Percentiles rank a stretch among this genome's conserved stretches.
Conservation (phyloP, 2,329 filamentous ascomycete species). For the Aspergillus calidoustus region DNA sequence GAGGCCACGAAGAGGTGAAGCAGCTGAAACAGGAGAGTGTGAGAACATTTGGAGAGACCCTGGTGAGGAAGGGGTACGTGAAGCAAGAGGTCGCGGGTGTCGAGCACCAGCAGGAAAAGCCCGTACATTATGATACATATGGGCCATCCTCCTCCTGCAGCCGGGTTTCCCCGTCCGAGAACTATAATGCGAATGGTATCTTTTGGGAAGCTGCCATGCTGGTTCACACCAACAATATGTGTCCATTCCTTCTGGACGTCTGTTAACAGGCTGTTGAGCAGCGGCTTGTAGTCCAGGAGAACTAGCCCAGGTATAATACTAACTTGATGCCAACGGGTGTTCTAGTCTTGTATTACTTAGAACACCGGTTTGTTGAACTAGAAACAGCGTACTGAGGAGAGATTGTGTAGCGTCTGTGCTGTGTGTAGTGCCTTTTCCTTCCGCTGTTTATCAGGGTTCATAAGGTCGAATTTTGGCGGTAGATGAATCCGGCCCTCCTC, state of each 20-base stretch:
- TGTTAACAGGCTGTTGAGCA: constrained; percentile 23
- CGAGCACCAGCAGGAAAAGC: no score
- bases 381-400: constrained; percentile 27
- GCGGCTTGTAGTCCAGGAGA: constrained; percentile 30
- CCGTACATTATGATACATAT: no score
- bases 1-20: not conserved
- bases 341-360: constrained; percentile 26
- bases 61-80: no score
- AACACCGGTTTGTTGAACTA: constrained; percentile 25
- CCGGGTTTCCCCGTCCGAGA: constrained; percentile 23
- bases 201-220: no score
- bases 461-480: constrained; percentile 26
- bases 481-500: constrained; percentile 20
- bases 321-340: constrained; percentile 28
- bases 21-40: no score
- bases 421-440: constrained; percentile 28
- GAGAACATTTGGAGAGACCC: no score
- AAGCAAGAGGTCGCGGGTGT: no score
- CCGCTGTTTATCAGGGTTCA: constrained; percentile 25
- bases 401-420: constrained; percentile 31
- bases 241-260: constrained; percentile 29
- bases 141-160: constrained; percentile 18
- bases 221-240: constrained; percentile 18
- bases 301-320: constrained; percentile 28
- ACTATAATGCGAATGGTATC: constrained; percentile 26